Base-by-base conservation (phyloP, 2,329 filamentous ascomycete genomes). In the Xylariaceae sp. region DNA sequence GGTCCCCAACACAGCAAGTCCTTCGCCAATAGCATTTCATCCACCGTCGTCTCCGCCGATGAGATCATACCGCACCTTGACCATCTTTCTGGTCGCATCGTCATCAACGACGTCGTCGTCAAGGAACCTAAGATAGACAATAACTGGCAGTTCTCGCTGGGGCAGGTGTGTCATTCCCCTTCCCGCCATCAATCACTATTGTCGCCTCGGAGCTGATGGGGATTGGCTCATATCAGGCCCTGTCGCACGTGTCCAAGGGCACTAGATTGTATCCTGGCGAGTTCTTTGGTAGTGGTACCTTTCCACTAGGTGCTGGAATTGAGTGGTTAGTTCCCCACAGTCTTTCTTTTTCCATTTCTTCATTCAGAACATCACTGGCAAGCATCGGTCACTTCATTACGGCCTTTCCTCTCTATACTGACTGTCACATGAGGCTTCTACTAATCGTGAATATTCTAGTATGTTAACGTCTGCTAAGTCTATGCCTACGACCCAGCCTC, bases 21-120 rank as follows among this genome's bases (percentile, higher is more conserved):
- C 35, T 66, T 66, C 30, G 64, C 64, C 37, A 66, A 65, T 53
- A 62, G 61, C 47, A 63, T 66, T 3, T 66, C 64, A 7, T 59
- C 62, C 4, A 51, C 41, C 11, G 60, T 66, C 6, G 60, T 64
- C 31, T 63, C 60, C 3, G 63, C 62, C 8, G 61, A 64, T 35
- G 60, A 66, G 53, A 30, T 66, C 9, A 11, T 63, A 30, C 58
- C 60, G 29, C 47, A 41, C 6, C 48, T 64, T 12, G 5, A 55
- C 49, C 44, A 47, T 6, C 57, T 66, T 40, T 58, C 52, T 7
- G 63, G 63, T 11, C 58, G 63, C 19, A 61, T 66, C 37, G 45
- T 44, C 11, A 48, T 66, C 50, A 66, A 66, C 41, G 60, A 56
- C 5, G 43, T 53, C 29, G 51, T 59, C 12, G 64, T 61, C 19